phyloP scores from a whole-genome alignment of 2,329 filamentous ascomycete species.

The Penicillium sp. region DNA sequence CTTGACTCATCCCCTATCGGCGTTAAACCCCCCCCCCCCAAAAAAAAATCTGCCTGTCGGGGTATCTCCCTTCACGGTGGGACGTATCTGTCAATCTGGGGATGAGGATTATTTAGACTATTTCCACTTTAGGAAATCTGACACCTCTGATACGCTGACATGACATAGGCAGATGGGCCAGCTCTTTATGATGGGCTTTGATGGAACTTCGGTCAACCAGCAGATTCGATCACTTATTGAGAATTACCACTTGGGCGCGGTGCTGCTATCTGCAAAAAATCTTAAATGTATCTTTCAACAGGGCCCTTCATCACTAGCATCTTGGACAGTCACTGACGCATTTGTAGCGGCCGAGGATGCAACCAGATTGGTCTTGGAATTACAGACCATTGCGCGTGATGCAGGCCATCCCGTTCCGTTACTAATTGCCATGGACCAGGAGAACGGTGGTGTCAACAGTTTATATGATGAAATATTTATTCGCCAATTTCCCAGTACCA shows the following conservation, averaged over 20 bases:
- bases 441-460: constrained; percentile 97
- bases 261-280: constrained; percentile 66
- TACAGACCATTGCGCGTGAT: constrained; percentile 87
- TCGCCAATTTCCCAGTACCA: constrained; percentile 92
- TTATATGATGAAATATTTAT: constrained; percentile 94
- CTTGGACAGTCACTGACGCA: constrained; percentile 1
- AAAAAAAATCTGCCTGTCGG: neutral
- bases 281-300: constrained; percentile 59
- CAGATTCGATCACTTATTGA: constrained; percentile 63
- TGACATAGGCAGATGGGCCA: constrained; percentile 56
- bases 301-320: neutral
- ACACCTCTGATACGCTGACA: constrained; percentile 25
- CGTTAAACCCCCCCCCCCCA: neutral
- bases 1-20: neutral
- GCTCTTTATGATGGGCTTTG: constrained; percentile 66
- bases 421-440: constrained; percentile 88
- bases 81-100: constrained; percentile 7
- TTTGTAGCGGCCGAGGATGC: constrained; percentile 80
- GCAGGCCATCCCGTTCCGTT: constrained; percentile 86
- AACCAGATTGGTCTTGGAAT: constrained; percentile 79
- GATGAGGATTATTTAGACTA: constrained; percentile 57
- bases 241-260: constrained; percentile 77
- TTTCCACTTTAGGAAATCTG: constrained; percentile 63
- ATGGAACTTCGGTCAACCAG: constrained; percentile 61
- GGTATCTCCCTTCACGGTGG: constrained; percentile 14